These are phyloP conservation scores for Penicillium sp. DNA, from an alignment of 2,329 filamentous ascomycete genomes.

Conservation along the genomic window DNA sequence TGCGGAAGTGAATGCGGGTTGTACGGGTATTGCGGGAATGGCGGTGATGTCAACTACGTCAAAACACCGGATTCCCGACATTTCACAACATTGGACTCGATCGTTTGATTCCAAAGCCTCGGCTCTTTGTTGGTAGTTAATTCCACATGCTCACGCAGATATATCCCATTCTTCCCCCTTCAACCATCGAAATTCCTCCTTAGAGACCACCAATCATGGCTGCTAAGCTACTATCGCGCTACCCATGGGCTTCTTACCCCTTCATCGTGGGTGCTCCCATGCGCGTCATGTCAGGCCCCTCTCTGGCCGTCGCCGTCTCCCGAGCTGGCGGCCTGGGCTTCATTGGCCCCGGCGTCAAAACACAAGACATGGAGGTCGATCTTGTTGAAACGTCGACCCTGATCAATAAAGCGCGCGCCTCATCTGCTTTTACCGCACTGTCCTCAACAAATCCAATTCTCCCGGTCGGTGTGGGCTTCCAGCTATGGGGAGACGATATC, in stretches of 20 bases:
- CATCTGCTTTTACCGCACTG: conserved; percentile 3
- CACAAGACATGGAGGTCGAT: conserved; percentile 30
- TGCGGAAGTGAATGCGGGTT: conserved; percentile 1
- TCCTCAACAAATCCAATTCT: conserved; percentile 20
- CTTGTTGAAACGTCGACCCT: conserved; percentile 33
- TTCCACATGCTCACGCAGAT: neutral
- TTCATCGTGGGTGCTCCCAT: conserved; percentile 67
- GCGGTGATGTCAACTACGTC: neutral
- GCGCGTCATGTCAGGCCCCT: conserved; percentile 61
- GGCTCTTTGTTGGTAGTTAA: neutral
- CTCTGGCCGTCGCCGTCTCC: conserved; percentile 61
- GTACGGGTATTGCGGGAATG: conserved; percentile 5
- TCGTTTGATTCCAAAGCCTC: neutral
- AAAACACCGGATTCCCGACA: neutral
- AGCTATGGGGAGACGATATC: conserved; percentile 41
- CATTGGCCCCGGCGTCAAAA: conserved; percentile 55
- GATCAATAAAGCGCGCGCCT: conserved; percentile 13
- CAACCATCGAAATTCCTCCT: neutral
- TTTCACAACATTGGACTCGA: neutral
- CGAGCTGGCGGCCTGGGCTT: conserved; percentile 57
- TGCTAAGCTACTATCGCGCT: conserved; percentile 33
- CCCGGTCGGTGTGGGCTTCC: conserved; percentile 44
- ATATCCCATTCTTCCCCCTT: neutral
- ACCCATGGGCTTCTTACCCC: conserved; percentile 61
- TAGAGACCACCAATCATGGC: conserved; percentile 10